These are phyloP conservation scores for Botrytis medusae DNA, from an alignment of 2,329 filamentous ascomycete genomes.

Conservation along the genomic window DNA sequence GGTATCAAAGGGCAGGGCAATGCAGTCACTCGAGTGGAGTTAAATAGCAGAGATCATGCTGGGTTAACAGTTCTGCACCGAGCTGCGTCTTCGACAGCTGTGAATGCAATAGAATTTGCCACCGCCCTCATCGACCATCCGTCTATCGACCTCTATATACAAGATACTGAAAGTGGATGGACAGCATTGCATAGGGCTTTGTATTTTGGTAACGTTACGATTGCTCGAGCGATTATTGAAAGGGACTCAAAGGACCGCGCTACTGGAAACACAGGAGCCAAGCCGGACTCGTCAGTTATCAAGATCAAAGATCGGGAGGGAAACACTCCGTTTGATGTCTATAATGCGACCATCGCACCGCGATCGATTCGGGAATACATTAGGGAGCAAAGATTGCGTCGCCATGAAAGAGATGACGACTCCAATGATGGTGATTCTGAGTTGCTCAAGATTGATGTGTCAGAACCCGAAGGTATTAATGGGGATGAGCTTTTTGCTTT, in stretches of 20 bases:
- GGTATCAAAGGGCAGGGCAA: conserved; percentile 48
- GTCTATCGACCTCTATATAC: conserved; percentile 78
- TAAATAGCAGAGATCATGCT: conserved; percentile 80
- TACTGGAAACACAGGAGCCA: conserved; percentile 53
- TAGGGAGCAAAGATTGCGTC: conserved; percentile 14
- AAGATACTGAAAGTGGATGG: conserved; percentile 93
- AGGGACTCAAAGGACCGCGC: conserved; percentile 58
- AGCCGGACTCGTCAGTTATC: conserved; percentile 69
- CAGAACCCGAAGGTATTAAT: conserved; percentile 40
- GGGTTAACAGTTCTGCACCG: conserved; percentile 84
- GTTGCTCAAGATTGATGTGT: background rate
- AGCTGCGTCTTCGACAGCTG: conserved; percentile 71
- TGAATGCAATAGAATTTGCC: conserved; percentile 72
- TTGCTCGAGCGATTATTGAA: conserved; percentile 78
- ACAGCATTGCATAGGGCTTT: conserved; percentile 89
- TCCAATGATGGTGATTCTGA: conserved; percentile 45
- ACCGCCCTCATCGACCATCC: conserved; percentile 78
- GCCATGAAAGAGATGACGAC: conserved; percentile 26
- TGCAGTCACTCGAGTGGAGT: conserved; percentile 58
- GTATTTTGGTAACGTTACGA: conserved; percentile 84
- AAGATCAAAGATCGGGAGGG: conserved; percentile 96
- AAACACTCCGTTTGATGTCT: conserved; percentile 91
- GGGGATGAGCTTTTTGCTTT: conserved; percentile 92
- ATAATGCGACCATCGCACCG: conserved; percentile 80
- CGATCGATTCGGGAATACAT: conserved; percentile 56